Conservation (phyloP, 2,329 filamentous ascomycete species). For the Colletotrichum costaricense region DNA sequence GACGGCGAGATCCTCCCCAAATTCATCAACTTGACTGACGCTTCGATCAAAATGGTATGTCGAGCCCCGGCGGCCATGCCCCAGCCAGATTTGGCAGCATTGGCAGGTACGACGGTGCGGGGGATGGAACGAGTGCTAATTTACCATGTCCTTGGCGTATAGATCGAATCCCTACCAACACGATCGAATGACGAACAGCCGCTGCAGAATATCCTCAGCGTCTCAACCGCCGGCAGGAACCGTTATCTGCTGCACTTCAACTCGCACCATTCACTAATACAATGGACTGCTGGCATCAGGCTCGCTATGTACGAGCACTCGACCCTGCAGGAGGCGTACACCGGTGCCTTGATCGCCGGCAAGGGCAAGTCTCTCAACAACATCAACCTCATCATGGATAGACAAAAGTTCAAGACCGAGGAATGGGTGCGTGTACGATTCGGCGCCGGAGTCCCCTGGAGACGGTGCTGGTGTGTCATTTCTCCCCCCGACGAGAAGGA, state of each 20-base stretch:
- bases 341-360: conserved; percentile 92
- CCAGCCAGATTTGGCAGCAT: background rate
- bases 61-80: background rate
- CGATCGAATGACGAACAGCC: conserved; percentile 80
- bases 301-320: conserved; percentile 95
- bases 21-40: conserved; percentile 97
- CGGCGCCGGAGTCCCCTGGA: conserved; percentile 95
- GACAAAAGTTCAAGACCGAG: conserved; percentile 79
- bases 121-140: conserved; percentile 30
- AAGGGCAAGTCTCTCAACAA: conserved; percentile 92
- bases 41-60: conserved; percentile 95
- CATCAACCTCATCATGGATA: conserved; percentile 89
- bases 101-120: conserved; percentile 6
- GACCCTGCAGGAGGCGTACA: conserved; percentile 95
- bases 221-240: conserved; percentile 95
- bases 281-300: conserved; percentile 96
- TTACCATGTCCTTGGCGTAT: conserved; percentile 16
- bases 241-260: conserved; percentile 97
- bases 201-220: conserved; percentile 92
- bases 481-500: conserved; percentile 95
- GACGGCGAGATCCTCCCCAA: conserved; percentile 88
- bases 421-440: conserved; percentile 97
- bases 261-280: conserved; percentile 89
- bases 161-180: conserved; percentile 92
- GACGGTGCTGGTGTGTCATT: conserved; percentile 96